Conservation (phyloP, 1,139 yeast genomes). For the Pichia sp. region DNA sequence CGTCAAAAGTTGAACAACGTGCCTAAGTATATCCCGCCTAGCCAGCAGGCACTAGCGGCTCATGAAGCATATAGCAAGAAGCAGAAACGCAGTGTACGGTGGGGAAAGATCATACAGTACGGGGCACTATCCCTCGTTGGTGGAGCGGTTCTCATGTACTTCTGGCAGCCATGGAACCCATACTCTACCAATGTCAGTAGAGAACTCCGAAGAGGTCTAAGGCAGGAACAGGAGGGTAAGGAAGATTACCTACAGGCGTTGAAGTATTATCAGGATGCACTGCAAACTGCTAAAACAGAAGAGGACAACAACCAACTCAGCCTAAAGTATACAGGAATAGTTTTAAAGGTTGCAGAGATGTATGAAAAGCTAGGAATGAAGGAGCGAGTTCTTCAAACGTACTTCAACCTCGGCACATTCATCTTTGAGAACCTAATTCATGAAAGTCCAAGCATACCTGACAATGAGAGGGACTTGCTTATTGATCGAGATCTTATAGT, state of each 20-base stretch:
- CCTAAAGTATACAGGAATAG: slow-evolving; percentile 80
- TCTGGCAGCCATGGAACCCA: slow-evolving; percentile 31
- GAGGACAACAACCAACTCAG: slow-evolving; percentile 45
- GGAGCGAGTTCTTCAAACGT: slow-evolving; percentile 19
- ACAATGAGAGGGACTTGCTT: slow-evolving; percentile 21
- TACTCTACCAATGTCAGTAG: slow-evolving; percentile 48
- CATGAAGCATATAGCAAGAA: slow-evolving; percentile 4
- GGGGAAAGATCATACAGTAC: slow-evolving; percentile 11
- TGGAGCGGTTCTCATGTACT: slow-evolving; percentile 16
- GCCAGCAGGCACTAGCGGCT: slow-evolving; percentile 7
- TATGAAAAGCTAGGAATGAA: slow-evolving; percentile 32
- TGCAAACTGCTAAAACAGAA: slow-evolving; percentile 36
- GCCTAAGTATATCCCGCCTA: slow-evolving; percentile 12
- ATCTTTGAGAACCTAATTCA: slow-evolving; percentile 23
- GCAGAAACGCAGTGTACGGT: slow-evolving; percentile 4
- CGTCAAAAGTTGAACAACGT: slow-evolving; percentile 1
- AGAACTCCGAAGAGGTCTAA: slow-evolving; percentile 62
- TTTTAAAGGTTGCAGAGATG: slow-evolving; percentile 81
- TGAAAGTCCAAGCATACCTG: slow-evolving; percentile 9
- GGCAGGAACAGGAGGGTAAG: slow-evolving; percentile 75
- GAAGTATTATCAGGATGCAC: slow-evolving; percentile 51
- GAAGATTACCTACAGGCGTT: slow-evolving; percentile 61
- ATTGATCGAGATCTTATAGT: slow-evolving; percentile 25
- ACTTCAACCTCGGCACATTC: slow-evolving; percentile 19
- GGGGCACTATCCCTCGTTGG: slow-evolving; percentile 11